A percentile compares a stretch with the other conserved stretches of the same genome.
phyloP scores from a whole-genome alignment of 2,329 filamentous ascomycete genomes.

The Tolypocladium capitatum region DNA sequence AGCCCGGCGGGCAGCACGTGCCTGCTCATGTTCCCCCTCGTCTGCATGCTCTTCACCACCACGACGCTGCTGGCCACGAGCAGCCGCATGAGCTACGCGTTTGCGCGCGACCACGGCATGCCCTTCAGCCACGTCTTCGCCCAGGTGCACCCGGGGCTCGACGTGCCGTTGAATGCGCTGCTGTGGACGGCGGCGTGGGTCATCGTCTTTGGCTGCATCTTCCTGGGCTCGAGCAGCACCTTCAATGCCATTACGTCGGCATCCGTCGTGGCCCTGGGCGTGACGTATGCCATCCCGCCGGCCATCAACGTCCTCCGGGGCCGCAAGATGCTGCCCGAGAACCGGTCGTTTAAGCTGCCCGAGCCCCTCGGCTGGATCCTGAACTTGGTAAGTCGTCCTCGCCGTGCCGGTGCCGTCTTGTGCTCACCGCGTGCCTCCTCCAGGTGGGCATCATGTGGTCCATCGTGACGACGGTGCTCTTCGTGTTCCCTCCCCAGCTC shows the following conservation, averaged over 20 bases:
- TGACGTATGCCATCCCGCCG: conserved; percentile 66
- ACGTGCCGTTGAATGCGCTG: conserved; percentile 55
- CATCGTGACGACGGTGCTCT: conserved; percentile 58
- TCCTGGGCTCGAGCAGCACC: conserved; percentile 51
- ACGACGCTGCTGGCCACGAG: conserved; percentile 54
- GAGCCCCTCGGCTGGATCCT: conserved; percentile 21
- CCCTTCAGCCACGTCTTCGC: conserved; percentile 48
- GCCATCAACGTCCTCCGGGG: conserved; percentile 55
- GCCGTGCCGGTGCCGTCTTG: not conserved
- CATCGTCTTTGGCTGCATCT: conserved; percentile 56
- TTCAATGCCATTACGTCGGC: conserved; percentile 63
- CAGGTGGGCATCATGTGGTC: conserved; percentile 48
- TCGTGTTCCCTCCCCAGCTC: conserved; percentile 57
- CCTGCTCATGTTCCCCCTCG: conserved; percentile 51
- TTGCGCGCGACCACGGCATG: conserved; percentile 53
- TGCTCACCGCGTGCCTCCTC: not conserved
- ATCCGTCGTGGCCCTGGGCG: conserved; percentile 58
- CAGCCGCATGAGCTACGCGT: conserved; percentile 54
- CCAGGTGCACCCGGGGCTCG: conserved; percentile 44
- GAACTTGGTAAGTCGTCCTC: conserved; percentile 11
- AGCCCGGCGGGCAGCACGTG: conserved; percentile 50
- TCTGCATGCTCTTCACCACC: conserved; percentile 52
- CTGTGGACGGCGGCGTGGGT: conserved; percentile 47
- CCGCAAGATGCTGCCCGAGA: conserved; percentile 48
- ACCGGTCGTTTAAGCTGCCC: conserved; percentile 22